Percentiles rank a stretch among this genome's conserved stretches.
Conservation (phyloP, 2,329 filamentous ascomycete genomes). For the Phyllosticta capitalensis region DNA sequence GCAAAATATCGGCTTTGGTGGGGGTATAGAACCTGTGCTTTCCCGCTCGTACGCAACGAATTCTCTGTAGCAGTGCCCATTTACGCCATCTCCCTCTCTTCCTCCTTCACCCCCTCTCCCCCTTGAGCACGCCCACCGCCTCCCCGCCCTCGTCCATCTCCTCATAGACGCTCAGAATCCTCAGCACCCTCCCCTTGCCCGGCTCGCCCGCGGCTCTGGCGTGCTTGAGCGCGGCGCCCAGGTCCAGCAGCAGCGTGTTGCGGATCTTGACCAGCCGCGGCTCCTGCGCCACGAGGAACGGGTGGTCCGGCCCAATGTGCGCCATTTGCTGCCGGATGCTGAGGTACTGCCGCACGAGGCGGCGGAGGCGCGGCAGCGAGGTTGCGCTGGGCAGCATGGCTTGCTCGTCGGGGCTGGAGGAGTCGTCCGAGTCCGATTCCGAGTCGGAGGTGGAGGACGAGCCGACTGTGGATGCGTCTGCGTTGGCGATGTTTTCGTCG, state of each 20-base stretch:
- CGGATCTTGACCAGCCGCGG: slow-evolving; percentile 47
- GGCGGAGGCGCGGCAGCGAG: slow-evolving; percentile 39
- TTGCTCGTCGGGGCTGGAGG: no score
- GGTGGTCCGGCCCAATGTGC: slow-evolving; percentile 47
- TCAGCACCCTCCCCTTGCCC: slow-evolving; percentile 39
- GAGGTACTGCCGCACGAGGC: slow-evolving; percentile 49
- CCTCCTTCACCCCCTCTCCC: background rate
- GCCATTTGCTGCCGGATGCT: slow-evolving; percentile 44
- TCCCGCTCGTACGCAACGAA: no score
- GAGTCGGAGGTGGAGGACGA: no score
- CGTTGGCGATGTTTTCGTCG: no score
- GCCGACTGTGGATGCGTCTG: no score
- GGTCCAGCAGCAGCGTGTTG: slow-evolving; percentile 54
- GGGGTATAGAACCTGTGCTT: no score
- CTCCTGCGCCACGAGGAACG: slow-evolving; percentile 52
- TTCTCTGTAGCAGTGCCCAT: no score
- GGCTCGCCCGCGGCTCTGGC: slow-evolving; percentile 34
- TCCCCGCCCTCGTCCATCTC: slow-evolving; percentile 52
- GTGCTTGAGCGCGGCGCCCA: slow-evolving; percentile 54
- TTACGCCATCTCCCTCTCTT: no score
- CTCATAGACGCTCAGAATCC: slow-evolving; percentile 50
- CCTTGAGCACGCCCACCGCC: slow-evolving; percentile 42
- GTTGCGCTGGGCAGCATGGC: slow-evolving; percentile 10
- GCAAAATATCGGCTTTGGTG: no score
- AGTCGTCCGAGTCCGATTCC: no score